Base-by-base conservation (phyloP, 2,329 filamentous ascomycete species). In the Aureobasidium sp. region DNA sequence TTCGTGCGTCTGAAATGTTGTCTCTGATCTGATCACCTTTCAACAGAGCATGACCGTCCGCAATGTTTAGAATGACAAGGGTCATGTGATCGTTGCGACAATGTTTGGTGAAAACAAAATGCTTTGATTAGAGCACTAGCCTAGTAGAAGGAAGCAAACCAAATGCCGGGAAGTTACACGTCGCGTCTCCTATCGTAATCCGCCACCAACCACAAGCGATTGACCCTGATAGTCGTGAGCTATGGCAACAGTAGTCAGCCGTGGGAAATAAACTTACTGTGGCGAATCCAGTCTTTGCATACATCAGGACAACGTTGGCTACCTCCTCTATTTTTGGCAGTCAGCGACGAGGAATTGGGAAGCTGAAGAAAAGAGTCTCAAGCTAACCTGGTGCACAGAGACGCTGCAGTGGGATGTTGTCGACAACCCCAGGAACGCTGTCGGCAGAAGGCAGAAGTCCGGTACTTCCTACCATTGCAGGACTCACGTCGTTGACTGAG, bases 401-500 rank as follows among this genome's bases (percentile, higher is more conserved):
- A 47, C 84, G 75, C 2, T 82, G 81, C 2, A 87, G 76, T 0
- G 84, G 84, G 47, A 87, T 86, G 32, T 81, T 81, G 65, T 76
- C 80, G 27, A 84, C 82, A 66, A 86, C 81, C 0, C 84, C 84
- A 0, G 84, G 79, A 36, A 71, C 71, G 5, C 70, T 71, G 55
- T 72, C 73, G 47, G 81, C 81, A 64, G 83, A 78, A 1, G 83
- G 82, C 46, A 87, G 84, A 83, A 87, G 83, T 1, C 75, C 75
- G 9, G 75, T 77, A 15, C 71, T 69, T 6, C 84, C 84, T 64
- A 87, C 87, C 84, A 87, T 87, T 6, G 84, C 85, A 0, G 85
- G 85, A 3, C 84, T 83, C n/a, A 88, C 83, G 65, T 87, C 84
- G 63, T 88, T 87, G 62, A 87, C 83, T 15, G 84, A 85, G 66